Percentiles rank a stretch among this genome's conserved stretches.
Evolutionary conservation across 208 protist species (phyloP).

Genomic region (Acanthamoeba culbertsoni): DNA sequence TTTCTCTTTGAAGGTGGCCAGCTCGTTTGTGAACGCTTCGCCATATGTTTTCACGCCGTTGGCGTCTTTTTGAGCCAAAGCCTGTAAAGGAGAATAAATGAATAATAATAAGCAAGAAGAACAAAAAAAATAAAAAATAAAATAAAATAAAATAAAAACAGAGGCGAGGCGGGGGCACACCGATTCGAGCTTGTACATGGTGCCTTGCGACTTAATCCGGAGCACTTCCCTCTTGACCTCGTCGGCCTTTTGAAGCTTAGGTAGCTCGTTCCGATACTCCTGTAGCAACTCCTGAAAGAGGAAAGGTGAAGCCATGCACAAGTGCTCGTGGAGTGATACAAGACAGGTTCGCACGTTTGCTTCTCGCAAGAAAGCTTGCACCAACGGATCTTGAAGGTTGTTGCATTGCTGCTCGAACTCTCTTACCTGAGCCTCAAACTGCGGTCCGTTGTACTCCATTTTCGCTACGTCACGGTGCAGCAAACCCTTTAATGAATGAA

Average conservation of each 20-base stretch:
- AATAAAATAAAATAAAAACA: too few species aligned
- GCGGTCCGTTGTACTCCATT: neutral
- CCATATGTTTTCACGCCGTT: neutral
- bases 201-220: neutral
- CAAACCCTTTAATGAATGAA: neutral
- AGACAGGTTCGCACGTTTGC: neutral
- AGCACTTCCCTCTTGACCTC: neutral
- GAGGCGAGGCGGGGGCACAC: neutral
- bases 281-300: neutral
- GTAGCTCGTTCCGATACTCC: neutral
- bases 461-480: neutral
- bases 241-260: neutral
- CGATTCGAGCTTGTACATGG: neutral
- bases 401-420: neutral
- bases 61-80: neutral
- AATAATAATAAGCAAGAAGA: too few species aligned
- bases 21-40: neutral
- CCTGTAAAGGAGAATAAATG: too few species aligned
- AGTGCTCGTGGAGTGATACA: neutral
- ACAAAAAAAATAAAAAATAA: too few species aligned
- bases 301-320: neutral
- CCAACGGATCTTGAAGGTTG: neutral
- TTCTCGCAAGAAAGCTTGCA: neutral
- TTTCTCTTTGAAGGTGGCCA: neutral
- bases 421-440: neutral